Evolutionary conservation across 139 green algal species (phyloP).

Genomic region (Zygnema cylindricum): DNA sequence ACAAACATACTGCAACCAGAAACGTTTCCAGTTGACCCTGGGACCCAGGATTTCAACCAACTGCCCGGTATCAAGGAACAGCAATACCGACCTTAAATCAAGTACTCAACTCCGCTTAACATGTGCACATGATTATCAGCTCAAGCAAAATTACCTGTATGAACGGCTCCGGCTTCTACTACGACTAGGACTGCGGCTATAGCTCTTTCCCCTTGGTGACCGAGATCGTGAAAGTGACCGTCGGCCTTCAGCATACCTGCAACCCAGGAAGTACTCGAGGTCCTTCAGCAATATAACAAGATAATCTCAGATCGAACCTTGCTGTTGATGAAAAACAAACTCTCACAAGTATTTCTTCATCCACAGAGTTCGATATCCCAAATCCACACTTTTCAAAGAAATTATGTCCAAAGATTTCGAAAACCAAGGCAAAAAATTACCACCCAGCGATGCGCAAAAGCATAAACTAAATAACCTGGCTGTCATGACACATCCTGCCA

Average conservation of each 20-base stretch:
- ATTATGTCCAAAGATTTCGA: not conserved
- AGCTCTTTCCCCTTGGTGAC: conserved; percentile 21
- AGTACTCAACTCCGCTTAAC: not conserved
- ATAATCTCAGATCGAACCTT: not conserved
- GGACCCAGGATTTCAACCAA: too few species aligned
- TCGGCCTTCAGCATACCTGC: conserved; percentile 22
- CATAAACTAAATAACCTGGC: too few species aligned
- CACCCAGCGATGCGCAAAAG: not conserved
- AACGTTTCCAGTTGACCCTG: too few species aligned
- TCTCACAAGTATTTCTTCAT: not conserved
- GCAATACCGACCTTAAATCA: not conserved
- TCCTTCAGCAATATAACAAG: too few species aligned
- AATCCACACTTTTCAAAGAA: not conserved
- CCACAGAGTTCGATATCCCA: not conserved
- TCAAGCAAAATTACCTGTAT: not conserved
- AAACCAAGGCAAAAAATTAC: conserved; percentile 17
- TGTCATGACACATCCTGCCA: too few species aligned
- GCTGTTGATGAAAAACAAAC: not conserved
- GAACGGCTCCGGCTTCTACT: conserved; percentile 18
- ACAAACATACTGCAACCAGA: too few species aligned
- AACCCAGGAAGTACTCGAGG: not conserved
- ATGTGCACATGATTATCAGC: not conserved
- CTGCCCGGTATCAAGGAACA: not conserved
- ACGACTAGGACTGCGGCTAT: conserved; percentile 15
- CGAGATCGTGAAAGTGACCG: conserved; percentile 8